Evolutionary conservation across 305 asterid species (phyloP).

Genomic region (Fraxinus nigra): DNA sequence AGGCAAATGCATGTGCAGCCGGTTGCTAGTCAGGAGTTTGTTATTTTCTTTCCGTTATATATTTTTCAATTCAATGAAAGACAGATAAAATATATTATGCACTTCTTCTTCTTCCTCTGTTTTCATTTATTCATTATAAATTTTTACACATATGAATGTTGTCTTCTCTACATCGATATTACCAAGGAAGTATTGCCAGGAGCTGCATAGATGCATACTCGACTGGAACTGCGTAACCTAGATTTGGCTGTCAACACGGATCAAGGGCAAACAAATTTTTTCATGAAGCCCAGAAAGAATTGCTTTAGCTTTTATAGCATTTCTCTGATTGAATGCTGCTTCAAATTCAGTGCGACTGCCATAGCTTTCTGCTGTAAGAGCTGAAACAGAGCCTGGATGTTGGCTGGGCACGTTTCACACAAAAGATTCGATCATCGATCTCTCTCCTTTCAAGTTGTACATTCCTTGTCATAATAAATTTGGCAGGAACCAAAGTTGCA

Average conservation of each 20-base stretch:
- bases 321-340: not conserved
- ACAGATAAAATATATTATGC: too few species aligned
- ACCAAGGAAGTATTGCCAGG: not conserved
- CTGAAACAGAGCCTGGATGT: not conserved
- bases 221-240: not conserved
- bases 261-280: not conserved
- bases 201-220: not conserved
- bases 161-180: too few species aligned
- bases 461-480: not conserved
- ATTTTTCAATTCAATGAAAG: too few species aligned
- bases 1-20: too few species aligned
- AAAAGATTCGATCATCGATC: not conserved
- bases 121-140: too few species aligned
- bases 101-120: too few species aligned
- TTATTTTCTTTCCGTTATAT: too few species aligned
- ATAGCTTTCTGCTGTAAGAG: not conserved
- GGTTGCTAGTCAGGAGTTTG: too few species aligned
- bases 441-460: not conserved
- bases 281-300: not conserved
- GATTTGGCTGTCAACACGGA: not conserved
- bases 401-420: not conserved
- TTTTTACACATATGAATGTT: too few species aligned
- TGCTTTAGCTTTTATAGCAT: not conserved
- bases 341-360: not conserved
- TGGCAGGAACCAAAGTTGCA: not conserved